These are phyloP conservation scores for Microbotryum lychnidis-dioicae DNA, from an alignment of 1,284 basidiomycete species.

Conservation along the genomic window DNA sequence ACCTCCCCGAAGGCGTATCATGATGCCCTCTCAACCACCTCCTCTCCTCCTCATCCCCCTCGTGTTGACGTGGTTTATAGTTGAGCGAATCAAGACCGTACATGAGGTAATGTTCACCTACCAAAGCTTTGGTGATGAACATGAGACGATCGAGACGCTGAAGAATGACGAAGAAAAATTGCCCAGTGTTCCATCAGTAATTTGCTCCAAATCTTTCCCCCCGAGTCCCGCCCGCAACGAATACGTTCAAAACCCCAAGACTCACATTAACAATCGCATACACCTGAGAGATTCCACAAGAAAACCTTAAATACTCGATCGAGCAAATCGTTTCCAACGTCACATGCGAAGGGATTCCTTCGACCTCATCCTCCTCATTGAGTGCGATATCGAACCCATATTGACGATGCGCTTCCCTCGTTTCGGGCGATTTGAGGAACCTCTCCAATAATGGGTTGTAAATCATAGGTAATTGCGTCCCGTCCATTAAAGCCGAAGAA, in stretches of 20 bases:
- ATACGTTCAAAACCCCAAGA: too few species aligned
- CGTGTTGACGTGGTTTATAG: background rate
- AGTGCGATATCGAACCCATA: conserved; percentile 23
- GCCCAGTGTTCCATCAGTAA: too few species aligned
- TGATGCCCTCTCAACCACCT: background rate
- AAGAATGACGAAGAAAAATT: too few species aligned
- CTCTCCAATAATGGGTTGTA: conserved; percentile 26
- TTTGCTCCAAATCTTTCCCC: too few species aligned
- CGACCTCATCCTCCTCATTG: conserved; percentile 14
- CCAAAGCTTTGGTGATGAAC: conserved; percentile 28
- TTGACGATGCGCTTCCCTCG: conserved; percentile 5
- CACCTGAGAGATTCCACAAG: conserved; percentile 16
- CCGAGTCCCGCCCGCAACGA: too few species aligned
- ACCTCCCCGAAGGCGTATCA: conserved; percentile 7
- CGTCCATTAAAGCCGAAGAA: conserved; percentile 11
- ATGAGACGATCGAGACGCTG: conserved; percentile 24
- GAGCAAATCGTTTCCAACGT: conserved; percentile 26
- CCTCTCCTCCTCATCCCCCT: background rate
- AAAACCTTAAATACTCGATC: conserved; percentile 29
- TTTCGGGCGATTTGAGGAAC: conserved; percentile 25
- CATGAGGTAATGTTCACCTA: conserved; percentile 26
- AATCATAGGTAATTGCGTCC: conserved; percentile 19
- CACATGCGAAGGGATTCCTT: conserved; percentile 25
- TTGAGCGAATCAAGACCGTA: conserved; percentile 21
- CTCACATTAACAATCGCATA: conserved; percentile 24